A percentile compares a stretch with the other conserved stretches of the same genome.
Evolutionary conservation across 2,329 filamentous ascomycete species (phyloP).

Genomic region (Nemania diffusa): DNA sequence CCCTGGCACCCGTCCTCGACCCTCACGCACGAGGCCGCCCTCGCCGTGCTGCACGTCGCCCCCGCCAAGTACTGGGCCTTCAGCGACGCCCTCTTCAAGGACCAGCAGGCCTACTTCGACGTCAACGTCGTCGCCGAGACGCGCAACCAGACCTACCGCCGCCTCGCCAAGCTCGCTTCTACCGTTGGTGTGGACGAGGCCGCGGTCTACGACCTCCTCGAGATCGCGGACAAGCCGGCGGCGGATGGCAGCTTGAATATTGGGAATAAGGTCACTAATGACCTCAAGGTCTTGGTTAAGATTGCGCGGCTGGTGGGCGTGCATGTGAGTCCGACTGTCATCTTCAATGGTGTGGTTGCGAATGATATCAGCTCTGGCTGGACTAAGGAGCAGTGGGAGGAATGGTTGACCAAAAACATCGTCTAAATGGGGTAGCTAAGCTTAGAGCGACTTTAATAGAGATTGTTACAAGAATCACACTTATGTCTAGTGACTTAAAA

Average conservation of each 20-base stretch:
- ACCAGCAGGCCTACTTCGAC: conserved; percentile 85
- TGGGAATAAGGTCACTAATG: conserved; percentile 85
- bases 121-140: conserved; percentile 84
- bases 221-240: conserved; percentile 73
- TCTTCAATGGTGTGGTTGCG: conserved; percentile 87
- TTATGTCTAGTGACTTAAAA: conserved; percentile 45
- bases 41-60: conserved; percentile 78
- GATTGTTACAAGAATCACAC: not conserved
- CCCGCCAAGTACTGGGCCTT: conserved; percentile 84
- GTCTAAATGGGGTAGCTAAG: conserved; percentile 47
- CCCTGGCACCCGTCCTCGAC: conserved; percentile 94
- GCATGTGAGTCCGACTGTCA: conserved; percentile 90
- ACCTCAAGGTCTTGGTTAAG: conserved; percentile 86
- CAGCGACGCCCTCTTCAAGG: conserved; percentile 70
- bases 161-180: conserved; percentile 79
- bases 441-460: not conserved
- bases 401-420: conserved; percentile 75
- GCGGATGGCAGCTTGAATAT: conserved; percentile 76
- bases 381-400: conserved; percentile 82
- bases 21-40: conserved; percentile 81
- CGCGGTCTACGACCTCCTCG: conserved; percentile 75
- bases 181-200: conserved; percentile 76
- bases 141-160: conserved; percentile 83
- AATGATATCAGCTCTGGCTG: conserved; percentile 82
- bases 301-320: conserved; percentile 81